These are phyloP conservation scores for Paramecium bursaria DNA, from an alignment of 73 alveolate genomes.

Conservation along the genomic window DNA sequence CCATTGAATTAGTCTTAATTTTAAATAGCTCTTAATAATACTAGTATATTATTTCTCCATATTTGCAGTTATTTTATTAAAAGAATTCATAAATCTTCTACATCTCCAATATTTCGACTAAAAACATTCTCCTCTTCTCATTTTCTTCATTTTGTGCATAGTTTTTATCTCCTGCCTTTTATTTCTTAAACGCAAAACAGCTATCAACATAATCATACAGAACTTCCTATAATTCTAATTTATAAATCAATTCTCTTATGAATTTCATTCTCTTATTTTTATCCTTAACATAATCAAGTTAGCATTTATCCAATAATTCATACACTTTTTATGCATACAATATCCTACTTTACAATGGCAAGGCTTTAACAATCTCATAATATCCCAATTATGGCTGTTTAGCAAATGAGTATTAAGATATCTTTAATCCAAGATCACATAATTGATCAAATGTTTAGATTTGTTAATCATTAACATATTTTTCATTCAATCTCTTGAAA, in stretches of 20 bases:
- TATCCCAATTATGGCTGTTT: slow-evolving; percentile 21
- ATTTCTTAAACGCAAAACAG: no score
- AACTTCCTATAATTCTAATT: background rate
- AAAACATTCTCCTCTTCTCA: background rate
- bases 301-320: slow-evolving; percentile 9
- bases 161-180: no score
- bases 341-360: slow-evolving; percentile 20
- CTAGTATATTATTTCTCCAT: no score
- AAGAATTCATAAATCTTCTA: background rate
- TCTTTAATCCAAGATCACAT: background rate
- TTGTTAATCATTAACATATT: slow-evolving; percentile 7
- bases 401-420: slow-evolving; percentile 14
- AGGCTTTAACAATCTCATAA: background rate
- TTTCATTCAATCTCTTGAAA: background rate
- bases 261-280: no score
- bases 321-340: slow-evolving; percentile 11
- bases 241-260: background rate
- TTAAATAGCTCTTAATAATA: no score
- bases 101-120: background rate
- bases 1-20: no score
- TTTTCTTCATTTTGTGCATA: background rate
- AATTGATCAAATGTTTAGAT: slow-evolving; percentile 8
- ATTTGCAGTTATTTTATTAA: background rate
- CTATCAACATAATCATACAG: slow-evolving; percentile 34
- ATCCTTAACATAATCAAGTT: no score